phyloP scores from a whole-genome alignment of 768 basidiomycete species.

The Rhodosporidiobolus odoratus region DNA sequence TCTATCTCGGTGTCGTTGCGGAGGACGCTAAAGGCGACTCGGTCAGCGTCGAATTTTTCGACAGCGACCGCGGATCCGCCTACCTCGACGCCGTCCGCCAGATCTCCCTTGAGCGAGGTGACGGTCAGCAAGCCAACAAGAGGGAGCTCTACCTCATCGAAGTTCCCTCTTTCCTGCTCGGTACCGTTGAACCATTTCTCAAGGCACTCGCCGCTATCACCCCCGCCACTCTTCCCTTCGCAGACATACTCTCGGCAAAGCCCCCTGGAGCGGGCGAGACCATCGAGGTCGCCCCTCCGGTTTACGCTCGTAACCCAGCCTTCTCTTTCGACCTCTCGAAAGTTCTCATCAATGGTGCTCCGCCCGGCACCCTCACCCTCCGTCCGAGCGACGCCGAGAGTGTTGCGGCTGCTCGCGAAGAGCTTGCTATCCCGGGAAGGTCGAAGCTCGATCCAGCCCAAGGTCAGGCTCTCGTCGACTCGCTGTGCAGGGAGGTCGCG shows the following conservation, averaged over 20 bases:
- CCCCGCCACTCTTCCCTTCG: conserved; percentile 57
- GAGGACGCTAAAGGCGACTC: conserved; percentile 46
- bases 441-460: conserved; percentile 67
- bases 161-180: too few relatives aligned
- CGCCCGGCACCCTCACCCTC: conserved; percentile 49
- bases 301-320: conserved; percentile 52
- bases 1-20: conserved; percentile 29
- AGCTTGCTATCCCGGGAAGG: conserved; percentile 11
- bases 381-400: conserved; percentile 49
- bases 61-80: conserved; percentile 50
- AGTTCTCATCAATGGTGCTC: conserved; percentile 52
- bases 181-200: too few relatives aligned
- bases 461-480: conserved; percentile 62
- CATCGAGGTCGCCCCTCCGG: conserved; percentile 53
- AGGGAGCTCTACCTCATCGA: conserved; percentile 54
- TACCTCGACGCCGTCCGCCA: conserved; percentile 50
- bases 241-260: conserved; percentile 54
- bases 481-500: conserved; percentile 58
- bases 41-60: conserved; percentile 61
- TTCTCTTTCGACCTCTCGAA: conserved; percentile 52
- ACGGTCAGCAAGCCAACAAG: conserved; percentile 7
- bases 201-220: too few relatives aligned
- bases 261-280: conserved; percentile 17
- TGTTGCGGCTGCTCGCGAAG: conserved; percentile 54
- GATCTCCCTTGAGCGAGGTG: background rate